Evolutionary conservation across 768 basidiomycete genomes (phyloP).

Genomic region (Leccinum incarnatum): DNA sequence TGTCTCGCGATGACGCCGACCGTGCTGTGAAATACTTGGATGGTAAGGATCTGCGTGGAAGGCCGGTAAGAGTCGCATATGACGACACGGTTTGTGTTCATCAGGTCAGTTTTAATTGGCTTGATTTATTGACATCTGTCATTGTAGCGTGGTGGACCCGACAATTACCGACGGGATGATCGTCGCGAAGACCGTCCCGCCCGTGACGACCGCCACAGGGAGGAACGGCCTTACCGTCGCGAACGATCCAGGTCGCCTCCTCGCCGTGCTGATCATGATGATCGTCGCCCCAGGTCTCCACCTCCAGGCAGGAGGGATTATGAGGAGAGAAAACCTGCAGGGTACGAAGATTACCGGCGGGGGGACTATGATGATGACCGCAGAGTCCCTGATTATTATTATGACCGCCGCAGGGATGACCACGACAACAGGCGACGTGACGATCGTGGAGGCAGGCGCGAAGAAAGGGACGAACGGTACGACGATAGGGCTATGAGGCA

Average conservation of each 20-base stretch:
- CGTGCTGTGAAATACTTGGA: slow-evolving; percentile 87
- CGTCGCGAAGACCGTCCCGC: slow-evolving; percentile 55
- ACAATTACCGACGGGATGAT: slow-evolving; percentile 77
- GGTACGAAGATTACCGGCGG: slow-evolving; percentile 88
- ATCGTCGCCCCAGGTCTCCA: slow-evolving; percentile 81
- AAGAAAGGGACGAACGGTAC: slow-evolving; percentile 79
- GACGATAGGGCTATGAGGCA: slow-evolving; percentile 74
- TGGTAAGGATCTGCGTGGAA: slow-evolving; percentile 83
- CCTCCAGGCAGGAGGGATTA: slow-evolving; percentile 70
- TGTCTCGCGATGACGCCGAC: slow-evolving; percentile 86
- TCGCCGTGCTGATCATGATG: slow-evolving; percentile 68
- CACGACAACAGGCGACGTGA: slow-evolving; percentile 54
- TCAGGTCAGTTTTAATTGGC: neutral
- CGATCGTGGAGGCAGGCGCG: slow-evolving; percentile 72
- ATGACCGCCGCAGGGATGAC: slow-evolving; percentile 86
- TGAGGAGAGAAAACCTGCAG: slow-evolving; percentile 86
- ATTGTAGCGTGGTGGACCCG: slow-evolving; percentile 58
- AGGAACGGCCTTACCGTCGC: slow-evolving; percentile 56
- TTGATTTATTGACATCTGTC: neutral
- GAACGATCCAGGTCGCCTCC: slow-evolving; percentile 83
- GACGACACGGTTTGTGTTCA: slow-evolving; percentile 54
- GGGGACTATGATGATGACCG: slow-evolving; percentile 77
- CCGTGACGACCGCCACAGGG: slow-evolving; percentile 56
- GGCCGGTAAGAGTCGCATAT: slow-evolving; percentile 67
- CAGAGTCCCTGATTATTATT: slow-evolving; percentile 81